Conservation (phyloP, 352 stramenopile species). For the Thalassiosira ordinaria region DNA sequence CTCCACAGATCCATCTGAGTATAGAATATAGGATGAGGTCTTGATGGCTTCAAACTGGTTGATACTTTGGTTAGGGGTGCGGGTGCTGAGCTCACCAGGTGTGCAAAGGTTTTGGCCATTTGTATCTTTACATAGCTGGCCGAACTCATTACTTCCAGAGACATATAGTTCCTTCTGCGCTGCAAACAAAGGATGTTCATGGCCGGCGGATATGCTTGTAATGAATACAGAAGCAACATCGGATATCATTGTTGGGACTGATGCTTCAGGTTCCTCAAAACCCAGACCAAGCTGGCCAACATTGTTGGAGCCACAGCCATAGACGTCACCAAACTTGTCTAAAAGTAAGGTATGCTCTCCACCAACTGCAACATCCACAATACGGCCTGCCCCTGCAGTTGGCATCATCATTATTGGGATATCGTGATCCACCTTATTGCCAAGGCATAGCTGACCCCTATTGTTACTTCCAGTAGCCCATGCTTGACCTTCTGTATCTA, state of each 20-base stretch:
- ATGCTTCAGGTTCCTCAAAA: slow-evolving; percentile 6
- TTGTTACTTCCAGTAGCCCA: not conserved
- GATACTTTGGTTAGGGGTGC: no score
- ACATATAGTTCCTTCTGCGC: slow-evolving; percentile 42
- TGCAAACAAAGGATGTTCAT: slow-evolving; percentile 49
- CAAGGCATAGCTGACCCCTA: not conserved
- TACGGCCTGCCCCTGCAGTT: no score
- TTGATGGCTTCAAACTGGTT: slow-evolving; percentile 45
- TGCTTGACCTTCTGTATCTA: not conserved
- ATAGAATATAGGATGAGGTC: slow-evolving; percentile 51
- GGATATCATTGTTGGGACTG: slow-evolving; percentile 15
- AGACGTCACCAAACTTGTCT: slow-evolving; percentile 11
- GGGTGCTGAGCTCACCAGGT: slow-evolving; percentile 4
- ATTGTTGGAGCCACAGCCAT: slow-evolving; percentile 22
- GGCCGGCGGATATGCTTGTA: slow-evolving; percentile 43
- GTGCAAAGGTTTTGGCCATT: slow-evolving; percentile 16
- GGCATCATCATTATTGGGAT: no score
- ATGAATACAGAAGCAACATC: slow-evolving; percentile 24
- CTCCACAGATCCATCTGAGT: slow-evolving; percentile 41
- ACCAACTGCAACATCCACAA: slow-evolving; percentile 28
- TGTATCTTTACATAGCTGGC: slow-evolving; percentile 44
- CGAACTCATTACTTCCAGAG: slow-evolving; percentile 51
- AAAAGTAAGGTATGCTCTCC: slow-evolving; percentile 28
- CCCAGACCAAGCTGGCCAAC: slow-evolving; percentile 56
- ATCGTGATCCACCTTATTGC: not conserved